phyloP scores from a whole-genome alignment of 164 flowering plant species.

The Dillenia turbinata region DNA sequence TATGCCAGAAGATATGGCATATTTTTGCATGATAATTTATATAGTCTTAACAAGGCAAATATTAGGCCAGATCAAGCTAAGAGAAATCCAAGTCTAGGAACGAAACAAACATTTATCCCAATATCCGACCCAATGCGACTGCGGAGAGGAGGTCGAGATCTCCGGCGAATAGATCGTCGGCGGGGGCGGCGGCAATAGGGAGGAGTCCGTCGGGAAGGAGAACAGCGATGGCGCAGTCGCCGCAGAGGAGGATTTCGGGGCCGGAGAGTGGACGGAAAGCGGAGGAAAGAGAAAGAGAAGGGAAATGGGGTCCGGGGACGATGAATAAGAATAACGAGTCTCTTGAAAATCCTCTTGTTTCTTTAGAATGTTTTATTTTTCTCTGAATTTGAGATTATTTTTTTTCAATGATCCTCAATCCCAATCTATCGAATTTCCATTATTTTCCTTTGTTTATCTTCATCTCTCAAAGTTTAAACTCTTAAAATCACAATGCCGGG shows the following conservation, averaged over 20 bases:
- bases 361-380: conserved; percentile 68
- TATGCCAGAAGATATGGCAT: too few relatives aligned
- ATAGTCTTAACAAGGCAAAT: too few relatives aligned
- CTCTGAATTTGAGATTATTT: conserved; percentile 17
- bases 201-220: conserved; percentile 35
- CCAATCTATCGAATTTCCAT: too few relatives aligned
- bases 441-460: too few relatives aligned
- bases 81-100: too few relatives aligned
- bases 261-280: conserved; percentile 6
- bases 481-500: too few relatives aligned
- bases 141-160: conserved; percentile 35
- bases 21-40: too few relatives aligned
- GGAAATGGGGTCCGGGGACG: background rate
- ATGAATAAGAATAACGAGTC: conserved; percentile 32
- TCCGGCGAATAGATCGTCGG: conserved; percentile 25
- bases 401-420: too few relatives aligned
- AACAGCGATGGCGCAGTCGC: conserved; percentile 31
- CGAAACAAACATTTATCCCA: too few relatives aligned
- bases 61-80: too few relatives aligned
- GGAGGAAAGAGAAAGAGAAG: conserved; percentile 9
- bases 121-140: background rate
- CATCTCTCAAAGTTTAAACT: too few relatives aligned
- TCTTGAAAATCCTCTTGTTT: conserved; percentile 60
- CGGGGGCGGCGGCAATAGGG: conserved; percentile 18
- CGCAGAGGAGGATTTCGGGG: conserved; percentile 15